These are phyloP conservation scores for Tolypocladium pustulatum DNA, from an alignment of 2,329 filamentous ascomycete genomes.

Conservation along the genomic window DNA sequence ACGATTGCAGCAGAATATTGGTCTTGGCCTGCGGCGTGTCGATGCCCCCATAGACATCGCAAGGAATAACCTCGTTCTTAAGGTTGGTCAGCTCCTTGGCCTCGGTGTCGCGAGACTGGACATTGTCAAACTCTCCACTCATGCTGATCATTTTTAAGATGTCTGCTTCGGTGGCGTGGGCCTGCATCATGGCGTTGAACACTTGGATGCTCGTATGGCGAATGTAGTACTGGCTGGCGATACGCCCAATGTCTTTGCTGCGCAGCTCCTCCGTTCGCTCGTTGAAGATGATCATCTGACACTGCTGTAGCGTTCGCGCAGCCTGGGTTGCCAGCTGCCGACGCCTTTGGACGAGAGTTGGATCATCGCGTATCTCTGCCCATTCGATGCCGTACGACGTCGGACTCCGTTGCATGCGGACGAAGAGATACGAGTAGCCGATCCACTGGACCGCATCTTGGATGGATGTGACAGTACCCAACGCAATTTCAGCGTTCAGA, in stretches of 20 bases:
- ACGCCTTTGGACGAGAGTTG: conserved; percentile 73
- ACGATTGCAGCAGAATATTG: conserved; percentile 87
- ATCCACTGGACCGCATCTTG: conserved; percentile 93
- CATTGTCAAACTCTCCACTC: conserved; percentile 96
- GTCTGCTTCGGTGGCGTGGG: conserved; percentile 78
- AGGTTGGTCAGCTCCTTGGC: conserved; percentile 74
- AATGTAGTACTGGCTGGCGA: conserved; percentile 96
- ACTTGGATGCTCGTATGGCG: conserved; percentile 88
- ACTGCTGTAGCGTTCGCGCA: conserved; percentile 75
- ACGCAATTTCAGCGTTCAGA: conserved; percentile 83
- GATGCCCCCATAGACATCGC: conserved; percentile 64
- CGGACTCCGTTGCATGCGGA: conserved; percentile 89
- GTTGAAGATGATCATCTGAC: conserved; percentile 99
- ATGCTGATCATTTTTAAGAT: conserved; percentile 93
- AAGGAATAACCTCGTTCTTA: conserved; percentile 60
- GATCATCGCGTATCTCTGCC: conserved; percentile 81
- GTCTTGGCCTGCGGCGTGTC: conserved; percentile 79
- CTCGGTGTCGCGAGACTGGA: conserved; percentile 85
- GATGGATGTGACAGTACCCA: conserved; percentile 93
- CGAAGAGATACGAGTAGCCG: conserved; percentile 94
- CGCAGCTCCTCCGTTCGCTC: conserved; percentile 86
- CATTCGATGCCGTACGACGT: conserved; percentile 92
- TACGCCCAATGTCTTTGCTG: conserved; percentile 89
- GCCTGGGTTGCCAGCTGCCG: conserved; percentile 82
- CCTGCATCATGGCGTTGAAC: conserved; percentile 91